A percentile compares a stretch with the other conserved stretches of the same genome.
phyloP scores from a whole-genome alignment of 2,329 filamentous ascomycete genomes.

The Aureobasidium vineae region DNA sequence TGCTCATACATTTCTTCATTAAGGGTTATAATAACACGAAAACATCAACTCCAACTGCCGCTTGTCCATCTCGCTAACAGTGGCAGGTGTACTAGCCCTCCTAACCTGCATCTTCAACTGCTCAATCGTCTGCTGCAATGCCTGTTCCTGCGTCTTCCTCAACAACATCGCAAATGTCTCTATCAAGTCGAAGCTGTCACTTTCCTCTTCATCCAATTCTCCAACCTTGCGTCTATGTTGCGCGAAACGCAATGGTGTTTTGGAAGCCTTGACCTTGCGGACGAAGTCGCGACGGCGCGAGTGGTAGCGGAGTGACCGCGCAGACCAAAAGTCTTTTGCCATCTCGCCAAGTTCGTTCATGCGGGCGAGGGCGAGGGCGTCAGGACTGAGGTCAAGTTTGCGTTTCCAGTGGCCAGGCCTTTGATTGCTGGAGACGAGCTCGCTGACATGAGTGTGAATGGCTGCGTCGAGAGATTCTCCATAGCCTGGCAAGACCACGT shows the following conservation, averaged over 20 bases:
- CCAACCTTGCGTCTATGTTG: conserved; percentile 37
- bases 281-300: conserved; percentile 44
- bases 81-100: neutral
- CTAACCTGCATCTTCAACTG: conserved; percentile 5
- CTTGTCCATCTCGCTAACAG: neutral
- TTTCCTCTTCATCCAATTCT: conserved; percentile 41
- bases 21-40: conserved; percentile 18
- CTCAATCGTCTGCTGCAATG: neutral
- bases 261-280: conserved; percentile 41
- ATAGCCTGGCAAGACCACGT: conserved; percentile 42
- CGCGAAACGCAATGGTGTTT: conserved; percentile 45
- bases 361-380: conserved; percentile 39
- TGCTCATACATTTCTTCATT: neutral
- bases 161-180: conserved; percentile 23
- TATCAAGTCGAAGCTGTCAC: conserved; percentile 41
- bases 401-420: conserved; percentile 40
- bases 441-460: conserved; percentile 40
- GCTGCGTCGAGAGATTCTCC: conserved; percentile 39
- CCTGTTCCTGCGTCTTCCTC: neutral
- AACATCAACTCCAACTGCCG: conserved; percentile 16
- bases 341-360: conserved; percentile 45
- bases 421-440: conserved; percentile 35
- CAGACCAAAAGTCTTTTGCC: conserved; percentile 47
- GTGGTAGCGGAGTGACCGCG: conserved; percentile 42
- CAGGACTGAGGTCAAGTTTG: conserved; percentile 38